Evolutionary conservation across 768 basidiomycete genomes (phyloP).

Genomic region (Lentinula guzmanii): DNA sequence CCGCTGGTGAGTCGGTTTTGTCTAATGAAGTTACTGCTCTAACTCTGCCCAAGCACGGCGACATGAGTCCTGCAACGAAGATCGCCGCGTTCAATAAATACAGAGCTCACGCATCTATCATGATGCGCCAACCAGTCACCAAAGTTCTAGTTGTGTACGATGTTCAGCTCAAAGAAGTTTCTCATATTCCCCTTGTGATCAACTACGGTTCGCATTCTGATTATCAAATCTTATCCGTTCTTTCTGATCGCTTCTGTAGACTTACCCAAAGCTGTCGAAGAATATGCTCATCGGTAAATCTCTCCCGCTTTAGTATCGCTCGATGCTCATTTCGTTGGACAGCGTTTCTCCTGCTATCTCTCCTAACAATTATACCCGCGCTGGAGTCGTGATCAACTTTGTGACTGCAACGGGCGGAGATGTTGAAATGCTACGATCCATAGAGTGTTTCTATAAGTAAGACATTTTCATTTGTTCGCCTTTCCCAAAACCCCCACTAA

Average conservation of each 20-base stretch:
- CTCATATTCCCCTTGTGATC: conserved; percentile 88
- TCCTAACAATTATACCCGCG: conserved; percentile 70
- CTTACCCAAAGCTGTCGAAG: conserved; percentile 92
- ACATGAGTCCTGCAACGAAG: conserved; percentile 83
- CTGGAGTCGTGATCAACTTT: conserved; percentile 93
- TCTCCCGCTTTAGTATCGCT: not conserved
- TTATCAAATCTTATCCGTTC: conserved; percentile 1
- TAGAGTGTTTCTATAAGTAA: conserved; percentile 98
- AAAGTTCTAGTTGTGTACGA: conserved; percentile 92
- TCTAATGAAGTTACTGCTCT: conserved; percentile 10
- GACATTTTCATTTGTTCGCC: conserved; percentile 18
- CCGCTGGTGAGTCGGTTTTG: conserved; percentile 60
- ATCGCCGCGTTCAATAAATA: conserved; percentile 83
- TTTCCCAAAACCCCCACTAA: not conserved
- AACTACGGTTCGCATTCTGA: conserved; percentile 67
- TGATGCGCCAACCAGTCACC: conserved; percentile 57
- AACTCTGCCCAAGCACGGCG: conserved; percentile 61
- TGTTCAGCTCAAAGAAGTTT: conserved; percentile 89
- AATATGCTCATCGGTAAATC: conserved; percentile 87
- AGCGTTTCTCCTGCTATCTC: conserved; percentile 87
- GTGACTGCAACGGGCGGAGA: conserved; percentile 97
- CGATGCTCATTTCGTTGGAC: not conserved
- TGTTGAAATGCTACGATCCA: conserved; percentile 96
- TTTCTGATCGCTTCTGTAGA: conserved; percentile 36
- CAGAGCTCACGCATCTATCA: conserved; percentile 47